Percentiles rank a stretch among this genome's conserved stretches.
Evolutionary conservation across 164 flowering plant species (phyloP).

Genomic region (Stephania yunnanensis): DNA sequence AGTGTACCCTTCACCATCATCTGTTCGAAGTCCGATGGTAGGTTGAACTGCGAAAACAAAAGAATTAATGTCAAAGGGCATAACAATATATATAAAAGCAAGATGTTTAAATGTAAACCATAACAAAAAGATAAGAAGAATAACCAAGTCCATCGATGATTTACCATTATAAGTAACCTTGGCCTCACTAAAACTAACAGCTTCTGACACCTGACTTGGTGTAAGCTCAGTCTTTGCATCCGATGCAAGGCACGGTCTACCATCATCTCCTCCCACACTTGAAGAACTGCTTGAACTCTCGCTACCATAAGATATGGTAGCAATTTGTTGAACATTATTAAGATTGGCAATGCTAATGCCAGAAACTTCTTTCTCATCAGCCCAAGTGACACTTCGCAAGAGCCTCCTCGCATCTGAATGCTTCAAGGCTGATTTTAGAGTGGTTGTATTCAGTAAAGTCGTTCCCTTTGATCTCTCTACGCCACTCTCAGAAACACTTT

Average conservation of each 20-base stretch:
- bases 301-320: constrained; percentile 15
- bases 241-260: constrained; percentile 38
- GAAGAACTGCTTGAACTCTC: constrained; percentile 10
- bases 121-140: background rate
- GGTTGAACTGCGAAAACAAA: constrained; percentile 62
- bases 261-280: constrained; percentile 24
- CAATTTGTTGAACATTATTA: constrained; percentile 35
- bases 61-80: constrained; percentile 13
- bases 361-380: constrained; percentile 52
- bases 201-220: constrained; percentile 70
- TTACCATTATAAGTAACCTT: constrained; percentile 65
- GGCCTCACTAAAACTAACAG: constrained; percentile 60
- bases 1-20: constrained; percentile 21
- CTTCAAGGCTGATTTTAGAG: constrained; percentile 57
- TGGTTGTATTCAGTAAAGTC: constrained; percentile 17
- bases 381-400: constrained; percentile 69
- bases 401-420: constrained; percentile 40
- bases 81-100: background rate
- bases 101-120: background rate
- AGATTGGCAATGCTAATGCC: constrained; percentile 24
- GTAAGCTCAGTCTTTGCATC: constrained; percentile 88
- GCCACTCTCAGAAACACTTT: constrained; percentile 12
- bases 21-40: constrained; percentile 37
- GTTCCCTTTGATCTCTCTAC: constrained; percentile 6
- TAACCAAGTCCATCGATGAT: background rate